These are phyloP conservation scores for Quercus agrifolia DNA, from an alignment of 306 rosid genomes.

Conservation along the genomic window DNA sequence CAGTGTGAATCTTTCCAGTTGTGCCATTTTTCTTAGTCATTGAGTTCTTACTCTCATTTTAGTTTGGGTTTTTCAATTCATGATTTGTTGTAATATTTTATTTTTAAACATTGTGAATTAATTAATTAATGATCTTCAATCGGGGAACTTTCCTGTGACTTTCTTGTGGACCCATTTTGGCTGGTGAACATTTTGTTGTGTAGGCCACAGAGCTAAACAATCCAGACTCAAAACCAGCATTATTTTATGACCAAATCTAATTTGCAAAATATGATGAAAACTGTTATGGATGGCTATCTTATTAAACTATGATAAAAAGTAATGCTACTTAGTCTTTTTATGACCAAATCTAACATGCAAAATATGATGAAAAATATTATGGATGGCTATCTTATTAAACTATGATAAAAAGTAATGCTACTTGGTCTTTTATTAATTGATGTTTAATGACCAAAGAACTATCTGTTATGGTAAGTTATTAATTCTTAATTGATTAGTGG, in stretches of 20 bases:
- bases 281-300: background rate
- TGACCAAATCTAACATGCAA: no score
- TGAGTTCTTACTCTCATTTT: constrained; percentile 25
- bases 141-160: constrained; percentile 5
- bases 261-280: background rate
- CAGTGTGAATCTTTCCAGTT: constrained; percentile 46
- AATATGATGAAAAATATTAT: background rate
- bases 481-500: no score
- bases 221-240: background rate
- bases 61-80: constrained; percentile 23
- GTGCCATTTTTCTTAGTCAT: constrained; percentile 29
- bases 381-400: background rate
- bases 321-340: background rate
- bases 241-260: no score
- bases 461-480: no score
- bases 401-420: background rate
- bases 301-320: background rate
- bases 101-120: constrained; percentile 51
- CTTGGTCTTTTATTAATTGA: background rate
- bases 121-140: constrained; percentile 49
- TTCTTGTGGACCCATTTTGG: background rate
- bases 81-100: constrained; percentile 52
- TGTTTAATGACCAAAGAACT: no score
- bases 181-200: background rate
- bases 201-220: background rate